Base-by-base conservation (phyloP, 441 rosid genomes). In the Hura crepitans region DNA sequence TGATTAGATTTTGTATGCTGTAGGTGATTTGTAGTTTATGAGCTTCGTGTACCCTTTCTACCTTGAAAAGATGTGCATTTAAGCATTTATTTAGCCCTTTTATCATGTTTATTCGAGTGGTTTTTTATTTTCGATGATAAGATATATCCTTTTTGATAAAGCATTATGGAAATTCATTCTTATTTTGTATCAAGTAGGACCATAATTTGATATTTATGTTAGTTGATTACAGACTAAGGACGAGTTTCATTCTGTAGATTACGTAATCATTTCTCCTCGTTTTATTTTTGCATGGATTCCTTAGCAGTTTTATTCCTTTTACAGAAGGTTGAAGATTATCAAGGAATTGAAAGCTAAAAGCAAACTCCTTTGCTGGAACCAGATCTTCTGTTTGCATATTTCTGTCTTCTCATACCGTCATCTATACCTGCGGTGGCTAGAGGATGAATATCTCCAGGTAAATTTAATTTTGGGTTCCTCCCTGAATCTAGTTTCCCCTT, bases 371-470 rank as follows among this genome's bases (percentile, higher is more conserved):
- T 23, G 14, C 9, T 4, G 7, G 54, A 63, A n/a, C 31, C 31
- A 2, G 23, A 33, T 30, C 13, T 8, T 53, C 43, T 27, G 18
- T 43, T 68, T 42, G 46, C 78, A 69, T 71, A 28, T 57, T 42
- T 67, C 20, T 42, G 22, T 65, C 15, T n/a, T 69, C 46, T 27
- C 42, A 50, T 45, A 31, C 47, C n/a, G n/a, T n/a, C n/a, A n/a
- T n/a, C n/a, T n/a, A 42, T 45, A 28, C 15, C 35, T 67, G 28
- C 43, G 0, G 33, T 47, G 12, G 7, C 58, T 39, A 23, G 51
- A 77, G 69, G 70, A 79, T 78, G 79, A 79, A 55, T 68, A 62
- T 53, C 69, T 55, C 20, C 18, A 60, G 76, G 79, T 83, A 63
- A 60, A 17, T 50, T 66, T 30, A 22, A 65, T 59, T 6, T 39